Evolutionary conservation across 768 basidiomycete species (phyloP).

Genomic region (Gloeophyllum trabeum): DNA sequence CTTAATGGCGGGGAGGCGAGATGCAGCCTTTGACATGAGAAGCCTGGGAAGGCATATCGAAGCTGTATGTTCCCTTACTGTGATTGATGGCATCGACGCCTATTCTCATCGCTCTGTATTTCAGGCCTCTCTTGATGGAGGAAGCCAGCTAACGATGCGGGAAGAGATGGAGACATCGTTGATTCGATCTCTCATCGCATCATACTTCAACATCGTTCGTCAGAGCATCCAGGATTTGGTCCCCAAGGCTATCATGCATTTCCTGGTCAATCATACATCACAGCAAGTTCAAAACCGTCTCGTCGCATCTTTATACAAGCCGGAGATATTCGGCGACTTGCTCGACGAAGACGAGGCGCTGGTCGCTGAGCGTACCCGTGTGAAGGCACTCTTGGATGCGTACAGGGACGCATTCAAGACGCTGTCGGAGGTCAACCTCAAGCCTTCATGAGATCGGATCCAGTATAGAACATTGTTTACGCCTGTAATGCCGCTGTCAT

Average conservation of each 20-base stretch:
- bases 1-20: constrained; percentile 57
- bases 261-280: constrained; percentile 92
- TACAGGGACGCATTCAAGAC: constrained; percentile 93
- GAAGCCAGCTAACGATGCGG: constrained; percentile 53
- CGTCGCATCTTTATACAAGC: constrained; percentile 92
- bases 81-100: neutral
- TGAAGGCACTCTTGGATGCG: constrained; percentile 90
- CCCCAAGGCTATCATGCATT: constrained; percentile 98
- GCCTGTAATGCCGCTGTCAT: no score
- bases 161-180: constrained; percentile 97
- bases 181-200: constrained; percentile 89
- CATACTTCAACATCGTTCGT: constrained; percentile 92
- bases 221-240: constrained; percentile 96
- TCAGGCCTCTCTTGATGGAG: constrained; percentile 43
- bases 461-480: neutral
- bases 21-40: constrained; percentile 97
- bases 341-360: constrained; percentile 93
- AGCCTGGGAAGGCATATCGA: constrained; percentile 96
- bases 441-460: constrained; percentile 28
- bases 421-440: constrained; percentile 72
- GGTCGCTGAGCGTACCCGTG: constrained; percentile 85
- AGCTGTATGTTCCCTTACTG: constrained; percentile 47
- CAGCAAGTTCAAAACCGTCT: constrained; percentile 95
- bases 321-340: constrained; percentile 82
- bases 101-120: neutral